Evolutionary conservation across 371 early-diverging fungal genomes (phyloP).

Genomic region (Mucor lusitanicus): DNA sequence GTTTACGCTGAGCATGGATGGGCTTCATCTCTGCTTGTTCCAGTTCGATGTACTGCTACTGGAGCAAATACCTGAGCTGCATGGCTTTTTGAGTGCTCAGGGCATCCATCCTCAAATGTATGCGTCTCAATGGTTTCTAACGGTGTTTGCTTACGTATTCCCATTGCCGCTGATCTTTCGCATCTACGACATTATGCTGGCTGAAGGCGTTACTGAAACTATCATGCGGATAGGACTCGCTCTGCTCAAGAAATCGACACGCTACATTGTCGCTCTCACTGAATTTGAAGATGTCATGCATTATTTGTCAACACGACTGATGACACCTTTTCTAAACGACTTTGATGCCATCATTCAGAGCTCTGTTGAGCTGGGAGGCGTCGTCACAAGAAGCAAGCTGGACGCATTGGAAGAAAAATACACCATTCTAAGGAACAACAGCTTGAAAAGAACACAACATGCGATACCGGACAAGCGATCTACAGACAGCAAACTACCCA

Average conservation of each 20-base stretch:
- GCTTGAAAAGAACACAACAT: constrained; percentile 45
- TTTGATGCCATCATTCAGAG: constrained; percentile 73
- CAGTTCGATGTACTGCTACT: constrained; percentile 83
- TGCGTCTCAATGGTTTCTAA: constrained; percentile 92
- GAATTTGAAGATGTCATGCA: constrained; percentile 88
- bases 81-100: constrained; percentile 70
- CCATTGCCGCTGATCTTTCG: constrained; percentile 77
- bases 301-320: constrained; percentile 72
- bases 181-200: constrained; percentile 83
- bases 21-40: constrained; percentile 80
- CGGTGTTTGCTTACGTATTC: constrained; percentile 85
- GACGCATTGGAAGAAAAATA: constrained; percentile 76
- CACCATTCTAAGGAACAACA: constrained; percentile 56
- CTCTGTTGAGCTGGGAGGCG: constrained; percentile 67
- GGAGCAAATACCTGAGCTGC: constrained; percentile 77
- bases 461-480: constrained; percentile 40
- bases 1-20: constrained; percentile 86
- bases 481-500: not conserved
- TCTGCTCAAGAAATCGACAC: constrained; percentile 76
- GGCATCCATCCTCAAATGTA: constrained; percentile 89
- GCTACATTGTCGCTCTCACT: constrained; percentile 67
- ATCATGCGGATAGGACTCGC: constrained; percentile 90
- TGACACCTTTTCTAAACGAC: constrained; percentile 70
- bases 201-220: constrained; percentile 84
- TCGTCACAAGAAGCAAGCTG: constrained; percentile 70